Evolutionary conservation across 768 basidiomycete species (phyloP).

Genomic region (Xerocomellus chrysenteron): DNA sequence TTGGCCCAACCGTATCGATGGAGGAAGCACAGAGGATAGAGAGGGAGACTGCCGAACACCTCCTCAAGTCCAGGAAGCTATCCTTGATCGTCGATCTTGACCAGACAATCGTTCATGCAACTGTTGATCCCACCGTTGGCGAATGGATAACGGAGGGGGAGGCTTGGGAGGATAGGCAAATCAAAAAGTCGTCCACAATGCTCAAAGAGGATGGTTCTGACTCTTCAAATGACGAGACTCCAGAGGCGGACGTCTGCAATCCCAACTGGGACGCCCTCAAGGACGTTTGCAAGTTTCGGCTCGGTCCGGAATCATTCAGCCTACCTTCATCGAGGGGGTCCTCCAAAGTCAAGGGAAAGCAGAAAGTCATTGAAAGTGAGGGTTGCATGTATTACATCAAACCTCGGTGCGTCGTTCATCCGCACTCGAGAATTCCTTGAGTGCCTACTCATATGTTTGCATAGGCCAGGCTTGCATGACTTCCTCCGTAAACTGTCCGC

Average conservation of each 20-base stretch:
- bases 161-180: constrained; percentile 68
- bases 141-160: constrained; percentile 93
- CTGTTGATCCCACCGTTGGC: constrained; percentile 96
- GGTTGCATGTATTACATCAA: constrained; percentile 98
- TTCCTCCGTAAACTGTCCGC: constrained; percentile 72
- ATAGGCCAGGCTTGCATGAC: constrained; percentile 76
- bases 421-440: not conserved
- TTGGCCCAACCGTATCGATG: constrained; percentile 87
- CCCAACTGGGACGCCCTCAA: constrained; percentile 91
- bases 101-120: constrained; percentile 98
- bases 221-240: constrained; percentile 40
- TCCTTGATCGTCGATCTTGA: constrained; percentile 98
- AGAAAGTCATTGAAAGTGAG: constrained; percentile 65
- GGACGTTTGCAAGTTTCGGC: constrained; percentile 86
- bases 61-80: constrained; percentile 74
- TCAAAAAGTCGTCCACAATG: constrained; percentile 38
- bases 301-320: constrained; percentile 74
- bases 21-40: constrained; percentile 92
- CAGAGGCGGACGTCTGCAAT: constrained; percentile 66
- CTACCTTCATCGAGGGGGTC: constrained; percentile 41
- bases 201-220: constrained; percentile 32
- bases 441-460: not conserved
- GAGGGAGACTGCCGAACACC: constrained; percentile 72
- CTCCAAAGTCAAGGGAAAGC: constrained; percentile 53
- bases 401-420: constrained; percentile 64